Percentiles rank a stretch among this genome's conserved stretches.
These are phyloP conservation scores for Ustilaginoidea virens DNA, from an alignment of 2,329 filamentous ascomycete genomes.

Conservation along the genomic window DNA sequence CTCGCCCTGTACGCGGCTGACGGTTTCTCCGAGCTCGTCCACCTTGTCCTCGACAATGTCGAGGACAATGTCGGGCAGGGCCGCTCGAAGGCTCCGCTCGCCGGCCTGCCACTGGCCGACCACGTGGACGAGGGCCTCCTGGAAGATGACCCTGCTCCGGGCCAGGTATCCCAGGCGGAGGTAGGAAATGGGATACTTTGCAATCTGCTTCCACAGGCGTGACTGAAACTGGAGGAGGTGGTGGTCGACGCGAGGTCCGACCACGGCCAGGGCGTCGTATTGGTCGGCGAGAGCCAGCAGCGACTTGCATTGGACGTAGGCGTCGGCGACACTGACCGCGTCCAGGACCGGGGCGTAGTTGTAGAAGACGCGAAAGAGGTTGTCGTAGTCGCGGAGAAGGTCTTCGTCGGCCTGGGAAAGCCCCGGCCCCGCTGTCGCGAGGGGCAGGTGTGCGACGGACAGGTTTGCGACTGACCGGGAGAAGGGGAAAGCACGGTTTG, in stretches of 20 bases:
- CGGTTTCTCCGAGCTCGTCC: conserved; percentile 74
- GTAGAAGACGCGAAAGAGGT: conserved; percentile 91
- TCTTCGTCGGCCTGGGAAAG: conserved; percentile 51
- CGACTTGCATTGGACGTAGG: conserved; percentile 88
- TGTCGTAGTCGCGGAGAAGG: conserved; percentile 82
- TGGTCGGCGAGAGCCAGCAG: conserved; percentile 81
- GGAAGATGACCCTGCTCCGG: conserved; percentile 67
- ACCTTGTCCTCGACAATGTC: conserved; percentile 93
- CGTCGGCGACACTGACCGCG: conserved; percentile 74
- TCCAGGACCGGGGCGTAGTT: conserved; percentile 77
- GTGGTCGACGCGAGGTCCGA: conserved; percentile 82
- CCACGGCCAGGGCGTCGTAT: conserved; percentile 79
- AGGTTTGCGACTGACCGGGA: conserved; percentile 82
- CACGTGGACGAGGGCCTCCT: conserved; percentile 81
- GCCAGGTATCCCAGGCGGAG: conserved; percentile 79
- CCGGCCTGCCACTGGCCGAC: conserved; percentile 87
- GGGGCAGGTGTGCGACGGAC: conserved; percentile 27
- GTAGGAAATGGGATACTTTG: conserved; percentile 88
- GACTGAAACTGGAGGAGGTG: conserved; percentile 86
- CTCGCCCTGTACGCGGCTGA: conserved; percentile 63
- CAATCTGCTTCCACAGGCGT: conserved; percentile 87
- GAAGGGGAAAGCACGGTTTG: conserved; percentile 37
- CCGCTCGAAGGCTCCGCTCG: conserved; percentile 57
- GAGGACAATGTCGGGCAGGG: conserved; percentile 60
- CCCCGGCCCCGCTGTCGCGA: too few species aligned